Evolutionary conservation across 768 basidiomycete species (phyloP), one percentile per base, ranked within the genome.

Genomic region (Suillus cothurnatus): DNA sequence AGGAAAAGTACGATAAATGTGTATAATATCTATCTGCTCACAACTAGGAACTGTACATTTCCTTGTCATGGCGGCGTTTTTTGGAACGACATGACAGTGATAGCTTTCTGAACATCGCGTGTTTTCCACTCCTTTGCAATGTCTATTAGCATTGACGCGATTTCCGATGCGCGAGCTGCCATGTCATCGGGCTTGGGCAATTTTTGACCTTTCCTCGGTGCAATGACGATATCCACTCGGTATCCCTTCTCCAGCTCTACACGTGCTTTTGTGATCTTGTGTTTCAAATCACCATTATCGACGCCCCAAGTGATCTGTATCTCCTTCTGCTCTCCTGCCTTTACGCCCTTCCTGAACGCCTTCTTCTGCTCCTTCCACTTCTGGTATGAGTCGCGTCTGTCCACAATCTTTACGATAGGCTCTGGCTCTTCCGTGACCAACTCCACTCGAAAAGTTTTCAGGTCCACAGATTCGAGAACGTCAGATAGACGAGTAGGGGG

Each of bases 261-360:
- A 60, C 79, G 74, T 26, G 82, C 84, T 73, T 88, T 88, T 61
- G 78, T 80, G 39, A 94, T 65, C 74, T 92, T 94, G 74, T 89
- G 89, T 43, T 79, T 80, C 23, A 88, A 70, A 70, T 95, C 93
- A 8, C 81, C 84, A 36, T 73, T 67, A 8, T 78, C 85, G 15
- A 88, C 84, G 3, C 79, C 81, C 90, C 92, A 94, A 15, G 88
- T 86, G 55, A 94, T 71, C 76, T 91, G 89, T 6, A 92, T 79
- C 78, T 92, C 88, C 78, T 93, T 93, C 62, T 78, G 72, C 66
- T 71, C 72, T 28, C 72, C 68, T 12, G 63, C 70, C 64, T 67
- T 72, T 61, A 26, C 73, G 65, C 64, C 80, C 73, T 61, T 77
- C 72, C 53, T 75, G 67, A 47, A 63, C 70, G 79, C 78, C 57